phyloP scores from a whole-genome alignment of 257 asterid species.

The Nicotiana undulata region DNA sequence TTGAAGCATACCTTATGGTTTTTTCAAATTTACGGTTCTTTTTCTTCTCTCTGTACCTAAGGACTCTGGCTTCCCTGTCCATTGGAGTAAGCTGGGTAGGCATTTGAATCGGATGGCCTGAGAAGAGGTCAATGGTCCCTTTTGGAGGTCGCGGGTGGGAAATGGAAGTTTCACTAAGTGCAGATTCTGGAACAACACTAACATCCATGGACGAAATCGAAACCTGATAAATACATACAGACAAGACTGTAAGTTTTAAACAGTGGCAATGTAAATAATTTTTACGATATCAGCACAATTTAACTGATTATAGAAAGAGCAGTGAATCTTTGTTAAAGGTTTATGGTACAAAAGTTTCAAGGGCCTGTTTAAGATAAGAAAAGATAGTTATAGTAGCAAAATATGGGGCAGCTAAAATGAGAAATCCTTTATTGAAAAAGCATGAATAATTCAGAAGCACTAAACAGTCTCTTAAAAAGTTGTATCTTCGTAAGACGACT shows the following conservation, averaged over 20 bases:
- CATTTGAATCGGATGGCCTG: slow-evolving; percentile 28
- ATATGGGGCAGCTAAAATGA: background rate
- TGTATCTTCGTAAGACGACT: background rate
- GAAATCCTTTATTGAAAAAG: background rate
- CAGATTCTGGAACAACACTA: slow-evolving; percentile 59
- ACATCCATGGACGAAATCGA: slow-evolving; percentile 52
- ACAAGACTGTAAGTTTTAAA: no score
- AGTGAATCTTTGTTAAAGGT: background rate
- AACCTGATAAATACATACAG: slow-evolving; percentile 29
- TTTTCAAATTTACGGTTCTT: slow-evolving; percentile 72
- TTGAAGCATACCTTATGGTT: slow-evolving; percentile 74
- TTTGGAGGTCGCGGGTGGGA: slow-evolving; percentile 42
- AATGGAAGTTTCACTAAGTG: slow-evolving; percentile 37
- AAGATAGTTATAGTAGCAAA: background rate
- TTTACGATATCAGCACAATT: no score
- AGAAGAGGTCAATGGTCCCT: slow-evolving; percentile 61
- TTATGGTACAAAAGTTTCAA: background rate
- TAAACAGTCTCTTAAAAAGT: background rate
- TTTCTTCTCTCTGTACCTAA: slow-evolving; percentile 84
- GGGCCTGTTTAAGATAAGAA: background rate
- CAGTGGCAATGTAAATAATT: no score
- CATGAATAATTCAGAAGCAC: background rate
- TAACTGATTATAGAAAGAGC: no score
- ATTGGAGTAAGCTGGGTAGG: slow-evolving; percentile 47
- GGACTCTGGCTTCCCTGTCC: slow-evolving; percentile 76